A percentile compares a stretch with the other conserved stretches of the same genome.
Evolutionary conservation across 345 rosid genomes (phyloP).

Genomic region (Salix dunnii): DNA sequence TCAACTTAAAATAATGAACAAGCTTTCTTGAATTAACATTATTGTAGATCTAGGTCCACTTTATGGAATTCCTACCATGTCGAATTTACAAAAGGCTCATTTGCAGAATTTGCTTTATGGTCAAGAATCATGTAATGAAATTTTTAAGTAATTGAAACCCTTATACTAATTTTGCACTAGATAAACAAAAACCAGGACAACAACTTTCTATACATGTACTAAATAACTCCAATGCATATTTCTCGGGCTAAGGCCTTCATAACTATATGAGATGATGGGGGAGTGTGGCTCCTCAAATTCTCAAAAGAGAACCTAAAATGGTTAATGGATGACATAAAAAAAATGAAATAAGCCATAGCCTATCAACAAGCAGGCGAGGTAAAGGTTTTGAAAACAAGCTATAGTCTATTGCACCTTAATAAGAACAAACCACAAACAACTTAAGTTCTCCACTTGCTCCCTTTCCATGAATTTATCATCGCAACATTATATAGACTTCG

Average conservation of each 20-base stretch:
- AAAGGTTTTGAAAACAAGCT: too few relatives aligned
- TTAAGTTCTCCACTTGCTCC: too few relatives aligned
- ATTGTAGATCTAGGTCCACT: background rate
- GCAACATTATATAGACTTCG: too few relatives aligned
- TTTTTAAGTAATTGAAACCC: background rate
- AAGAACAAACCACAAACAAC: too few relatives aligned
- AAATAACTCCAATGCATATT: background rate
- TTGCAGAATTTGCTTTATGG: background rate
- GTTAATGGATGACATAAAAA: background rate
- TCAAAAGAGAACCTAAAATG: background rate
- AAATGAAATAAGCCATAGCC: background rate
- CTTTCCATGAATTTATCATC: too few relatives aligned
- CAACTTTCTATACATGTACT: background rate
- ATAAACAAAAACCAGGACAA: background rate
- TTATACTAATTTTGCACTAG: background rate
- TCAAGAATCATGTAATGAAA: background rate
- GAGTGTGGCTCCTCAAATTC: background rate
- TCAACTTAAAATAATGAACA: background rate
- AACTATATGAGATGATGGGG: background rate
- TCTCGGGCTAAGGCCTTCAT: background rate
- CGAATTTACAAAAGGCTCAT: background rate
- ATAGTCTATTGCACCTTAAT: too few relatives aligned
- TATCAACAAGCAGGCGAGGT: too few relatives aligned
- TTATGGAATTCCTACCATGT: background rate
- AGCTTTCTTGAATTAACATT: background rate